Percentiles rank a stretch among this genome's conserved stretches.
phyloP scores from a whole-genome alignment of 2,329 filamentous ascomycete genomes.

The Penicillium sp. region DNA sequence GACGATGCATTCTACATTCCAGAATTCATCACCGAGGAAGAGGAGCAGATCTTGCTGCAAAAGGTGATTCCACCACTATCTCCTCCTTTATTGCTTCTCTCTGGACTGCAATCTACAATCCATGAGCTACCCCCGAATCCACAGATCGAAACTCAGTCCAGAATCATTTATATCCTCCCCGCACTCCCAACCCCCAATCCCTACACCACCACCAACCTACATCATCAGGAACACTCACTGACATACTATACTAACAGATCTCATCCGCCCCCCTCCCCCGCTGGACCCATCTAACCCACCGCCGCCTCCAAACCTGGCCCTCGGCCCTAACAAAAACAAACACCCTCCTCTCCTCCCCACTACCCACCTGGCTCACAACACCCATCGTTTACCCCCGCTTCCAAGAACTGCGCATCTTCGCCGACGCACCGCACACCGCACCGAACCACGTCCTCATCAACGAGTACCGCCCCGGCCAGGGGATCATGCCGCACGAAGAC shows the following conservation, averaged over 20 bases:
- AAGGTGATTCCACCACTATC: constrained; percentile 52
- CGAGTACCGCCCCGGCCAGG: constrained; percentile 82
- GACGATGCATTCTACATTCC: constrained; percentile 76
- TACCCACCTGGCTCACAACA: constrained; percentile 73
- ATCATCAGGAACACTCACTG: neutral
- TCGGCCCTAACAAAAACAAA: constrained; percentile 75
- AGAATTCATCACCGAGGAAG: constrained; percentile 75
- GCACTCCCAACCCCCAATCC: neutral
- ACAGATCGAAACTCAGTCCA: neutral
- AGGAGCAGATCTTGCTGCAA: constrained; percentile 70
- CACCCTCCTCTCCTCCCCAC: constrained; percentile 68
- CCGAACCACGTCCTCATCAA: constrained; percentile 95
- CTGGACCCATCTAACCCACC: constrained; percentile 87
- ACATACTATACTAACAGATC: constrained; percentile 28
- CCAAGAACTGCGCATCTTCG: constrained; percentile 53
- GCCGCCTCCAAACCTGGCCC: constrained; percentile 88
- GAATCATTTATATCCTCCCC: neutral
- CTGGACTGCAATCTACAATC: neutral
- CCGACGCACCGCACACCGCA: constrained; percentile 67
- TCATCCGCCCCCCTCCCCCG: constrained; percentile 68
- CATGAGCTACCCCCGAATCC: neutral
- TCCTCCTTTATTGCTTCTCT: neutral
- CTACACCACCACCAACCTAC: neutral
- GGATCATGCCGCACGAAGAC: constrained; percentile 98
- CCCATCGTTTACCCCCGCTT: constrained; percentile 66